A percentile compares a stretch with the other conserved stretches of the same genome.
These are phyloP conservation scores for Meyerozyma guilliermondii DNA, from an alignment of 1,139 yeast genomes.

Conservation along the genomic window DNA sequence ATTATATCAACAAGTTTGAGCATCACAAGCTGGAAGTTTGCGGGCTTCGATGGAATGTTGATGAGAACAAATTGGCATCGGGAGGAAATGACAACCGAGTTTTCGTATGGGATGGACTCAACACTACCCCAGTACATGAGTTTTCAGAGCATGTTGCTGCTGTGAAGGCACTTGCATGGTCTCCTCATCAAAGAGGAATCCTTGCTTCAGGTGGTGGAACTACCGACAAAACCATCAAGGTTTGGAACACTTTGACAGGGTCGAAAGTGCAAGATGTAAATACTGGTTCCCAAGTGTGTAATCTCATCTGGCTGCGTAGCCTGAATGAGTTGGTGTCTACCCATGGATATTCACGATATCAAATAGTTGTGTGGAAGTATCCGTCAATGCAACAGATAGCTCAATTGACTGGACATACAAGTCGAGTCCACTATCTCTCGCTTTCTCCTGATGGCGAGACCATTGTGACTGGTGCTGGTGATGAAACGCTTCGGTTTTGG, in stretches of 20 bases:
- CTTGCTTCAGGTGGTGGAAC: slow-evolving; percentile 98
- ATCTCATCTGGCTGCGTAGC: slow-evolving; percentile 87
- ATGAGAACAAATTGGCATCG: slow-evolving; percentile 80
- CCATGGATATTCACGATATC: slow-evolving; percentile 91
- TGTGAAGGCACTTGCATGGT: slow-evolving; percentile 95
- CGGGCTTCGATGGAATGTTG: slow-evolving; percentile 91
- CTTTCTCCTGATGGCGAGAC: slow-evolving; percentile 97
- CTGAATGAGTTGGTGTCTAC: slow-evolving; percentile 91
- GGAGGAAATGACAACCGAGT: slow-evolving; percentile 93
- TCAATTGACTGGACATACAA: slow-evolving; percentile 89
- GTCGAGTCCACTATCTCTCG: slow-evolving; percentile 82
- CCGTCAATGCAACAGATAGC: slow-evolving; percentile 93
- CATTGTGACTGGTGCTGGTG: slow-evolving; percentile 98
- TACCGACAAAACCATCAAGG: slow-evolving; percentile 82
- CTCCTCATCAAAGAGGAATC: slow-evolving; percentile 92
- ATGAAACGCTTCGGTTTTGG: slow-evolving; percentile 93
- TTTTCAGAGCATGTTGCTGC: slow-evolving; percentile 91
- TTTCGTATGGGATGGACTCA: slow-evolving; percentile 82
- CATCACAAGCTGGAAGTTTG: slow-evolving; percentile 93
- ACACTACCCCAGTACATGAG: slow-evolving; percentile 62
- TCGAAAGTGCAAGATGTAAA: slow-evolving; percentile 69
- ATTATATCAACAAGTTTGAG: slow-evolving; percentile 65
- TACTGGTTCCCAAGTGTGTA: slow-evolving; percentile 95
- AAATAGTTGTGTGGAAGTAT: slow-evolving; percentile 91
- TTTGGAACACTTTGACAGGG: slow-evolving; percentile 91